phyloP scores from a whole-genome alignment of 768 basidiomycete genomes.

The Russula brevipes region DNA sequence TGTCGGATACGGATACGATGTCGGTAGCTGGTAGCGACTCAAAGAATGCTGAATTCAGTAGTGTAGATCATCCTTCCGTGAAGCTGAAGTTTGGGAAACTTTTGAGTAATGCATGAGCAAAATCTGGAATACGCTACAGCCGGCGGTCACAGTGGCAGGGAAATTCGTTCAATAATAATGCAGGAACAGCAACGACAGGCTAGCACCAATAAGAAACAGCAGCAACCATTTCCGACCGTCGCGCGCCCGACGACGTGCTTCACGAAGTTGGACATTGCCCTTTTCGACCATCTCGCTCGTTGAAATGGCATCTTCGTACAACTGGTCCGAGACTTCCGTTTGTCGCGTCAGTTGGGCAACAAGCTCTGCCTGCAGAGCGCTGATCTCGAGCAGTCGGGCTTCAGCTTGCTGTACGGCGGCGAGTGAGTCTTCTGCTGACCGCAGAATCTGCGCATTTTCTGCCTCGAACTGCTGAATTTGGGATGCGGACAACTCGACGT shows the following conservation, averaged over 20 bases:
- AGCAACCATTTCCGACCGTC: slow-evolving; percentile 88
- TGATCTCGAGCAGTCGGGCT: slow-evolving; percentile 86
- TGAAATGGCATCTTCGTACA: slow-evolving; percentile 92
- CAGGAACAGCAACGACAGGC: slow-evolving; percentile 85
- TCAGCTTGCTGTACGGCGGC: slow-evolving; percentile 91
- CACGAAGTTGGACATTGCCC: slow-evolving; percentile 85
- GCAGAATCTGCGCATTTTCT: slow-evolving; percentile 84
- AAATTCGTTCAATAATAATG: slow-evolving; percentile 65
- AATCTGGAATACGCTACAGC: neutral
- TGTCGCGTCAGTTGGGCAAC: slow-evolving; percentile 83
- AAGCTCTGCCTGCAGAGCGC: slow-evolving; percentile 87
- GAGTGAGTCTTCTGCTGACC: slow-evolving; percentile 78
- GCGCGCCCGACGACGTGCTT: slow-evolving; percentile 80
- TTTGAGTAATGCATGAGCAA: neutral
- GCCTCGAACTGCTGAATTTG: slow-evolving; percentile 91
- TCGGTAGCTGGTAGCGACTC: neutral
- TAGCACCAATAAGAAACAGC: slow-evolving; percentile 88
- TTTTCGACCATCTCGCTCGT: slow-evolving; percentile 81
- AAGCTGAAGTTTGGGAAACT: neutral
- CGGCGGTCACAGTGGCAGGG: neutral
- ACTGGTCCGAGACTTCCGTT: slow-evolving; percentile 85
- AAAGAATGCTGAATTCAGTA: neutral
- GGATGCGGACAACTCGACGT: slow-evolving; percentile 74
- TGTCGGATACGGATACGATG: neutral
- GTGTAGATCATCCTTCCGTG: neutral